phyloP scores from a whole-genome alignment of 306 rosid species.

The Corylus avellana region DNA sequence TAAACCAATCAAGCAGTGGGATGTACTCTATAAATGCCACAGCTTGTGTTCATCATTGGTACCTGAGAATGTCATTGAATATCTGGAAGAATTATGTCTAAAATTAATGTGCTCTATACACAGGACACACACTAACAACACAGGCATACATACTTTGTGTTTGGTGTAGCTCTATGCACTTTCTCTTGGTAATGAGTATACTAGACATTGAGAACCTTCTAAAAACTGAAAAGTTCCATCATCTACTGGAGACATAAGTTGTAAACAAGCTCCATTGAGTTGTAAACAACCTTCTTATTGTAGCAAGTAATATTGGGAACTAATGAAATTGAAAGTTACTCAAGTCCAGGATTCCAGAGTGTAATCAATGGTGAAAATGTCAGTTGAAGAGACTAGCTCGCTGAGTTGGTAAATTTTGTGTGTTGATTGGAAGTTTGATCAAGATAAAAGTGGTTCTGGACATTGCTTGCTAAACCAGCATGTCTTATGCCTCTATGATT shows the following conservation, averaged over 20 bases:
- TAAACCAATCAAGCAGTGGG: slow-evolving; percentile 12
- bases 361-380: neutral
- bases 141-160: neutral
- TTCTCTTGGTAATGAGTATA: neutral
- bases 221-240: neutral
- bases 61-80: slow-evolving; percentile 2
- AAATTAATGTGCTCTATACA: neutral
- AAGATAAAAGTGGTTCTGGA: slow-evolving; percentile 6
- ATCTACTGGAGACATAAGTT: neutral
- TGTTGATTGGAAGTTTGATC: neutral
- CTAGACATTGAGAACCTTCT: neutral
- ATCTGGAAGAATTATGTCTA: neutral
- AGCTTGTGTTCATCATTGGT: slow-evolving; percentile 25
- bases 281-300: neutral
- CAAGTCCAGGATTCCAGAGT: neutral
- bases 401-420: neutral
- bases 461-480: neutral
- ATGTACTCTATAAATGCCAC: neutral
- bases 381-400: neutral
- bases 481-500: neutral
- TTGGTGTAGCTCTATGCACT: neutral
- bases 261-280: neutral
- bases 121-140: neutral
- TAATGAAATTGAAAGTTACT: neutral
- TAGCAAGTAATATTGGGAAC: neutral